phyloP scores from a whole-genome alignment of 108 stramenopile genomes.

The Skeletonema menzelii region DNA sequence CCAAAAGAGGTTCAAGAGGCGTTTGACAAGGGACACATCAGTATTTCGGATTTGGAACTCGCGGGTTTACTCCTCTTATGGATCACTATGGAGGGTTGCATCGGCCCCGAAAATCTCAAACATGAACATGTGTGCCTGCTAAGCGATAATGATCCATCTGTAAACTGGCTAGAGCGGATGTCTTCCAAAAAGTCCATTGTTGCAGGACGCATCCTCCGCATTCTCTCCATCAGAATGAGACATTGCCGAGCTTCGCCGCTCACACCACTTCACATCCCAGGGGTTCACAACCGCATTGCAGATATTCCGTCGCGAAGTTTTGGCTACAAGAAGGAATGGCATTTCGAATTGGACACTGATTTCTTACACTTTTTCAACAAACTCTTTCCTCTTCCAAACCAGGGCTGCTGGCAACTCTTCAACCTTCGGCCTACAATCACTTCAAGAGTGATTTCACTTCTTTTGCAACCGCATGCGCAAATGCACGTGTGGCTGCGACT shows the following conservation, averaged over 20 bases:
- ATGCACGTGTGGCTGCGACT: conserved; percentile 20
- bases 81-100: conserved; percentile 14
- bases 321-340: conserved; percentile 15
- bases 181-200: neutral
- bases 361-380: conserved; percentile 11
- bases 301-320: conserved; percentile 13
- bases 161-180: neutral
- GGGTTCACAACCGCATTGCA: conserved; percentile 5
- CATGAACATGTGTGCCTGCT: neutral
- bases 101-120: neutral
- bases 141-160: neutral
- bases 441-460: conserved; percentile 6
- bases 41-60: conserved; percentile 44
- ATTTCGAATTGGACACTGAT: neutral
- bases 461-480: neutral
- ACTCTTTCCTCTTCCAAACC: neutral
- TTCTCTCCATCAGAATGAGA: neutral
- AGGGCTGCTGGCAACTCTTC: conserved; percentile 13
- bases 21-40: neutral
- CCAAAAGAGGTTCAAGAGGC: neutral
- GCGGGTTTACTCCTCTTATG: conserved; percentile 29
- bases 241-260: neutral
- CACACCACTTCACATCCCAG: conserved; percentile 7
- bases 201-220: neutral
- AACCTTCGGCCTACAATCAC: neutral